phyloP scores from a whole-genome alignment of 1,284 basidiomycete species.

The Ceratobasidium papillatum region DNA sequence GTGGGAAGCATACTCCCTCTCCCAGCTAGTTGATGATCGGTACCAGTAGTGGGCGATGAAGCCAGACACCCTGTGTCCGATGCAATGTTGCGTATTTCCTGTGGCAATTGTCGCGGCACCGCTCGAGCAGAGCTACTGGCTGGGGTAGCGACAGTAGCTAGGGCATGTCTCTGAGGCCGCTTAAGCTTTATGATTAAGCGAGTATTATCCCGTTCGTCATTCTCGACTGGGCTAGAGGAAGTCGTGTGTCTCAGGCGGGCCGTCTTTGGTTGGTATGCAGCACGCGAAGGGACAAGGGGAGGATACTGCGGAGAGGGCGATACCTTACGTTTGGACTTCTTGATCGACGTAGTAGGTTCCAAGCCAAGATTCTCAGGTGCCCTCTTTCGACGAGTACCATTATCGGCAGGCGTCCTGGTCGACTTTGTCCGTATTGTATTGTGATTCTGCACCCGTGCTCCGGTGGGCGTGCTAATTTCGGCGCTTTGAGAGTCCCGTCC shows the following conservation, averaged over 20 bases:
- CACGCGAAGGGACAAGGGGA: not conserved
- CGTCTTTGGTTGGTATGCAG: not conserved
- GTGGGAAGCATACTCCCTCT: constrained; percentile 3
- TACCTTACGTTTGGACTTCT: constrained; percentile 26
- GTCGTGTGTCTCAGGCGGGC: not conserved
- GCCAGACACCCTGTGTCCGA: constrained; percentile 2
- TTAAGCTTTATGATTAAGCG: constrained; percentile 32
- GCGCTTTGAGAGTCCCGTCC: not conserved
- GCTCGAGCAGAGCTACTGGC: not conserved
- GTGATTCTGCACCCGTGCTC: not conserved
- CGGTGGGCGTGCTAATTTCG: not conserved
- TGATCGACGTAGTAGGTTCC: not conserved
- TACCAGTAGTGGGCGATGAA: not conserved
- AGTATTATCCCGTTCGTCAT: not conserved
- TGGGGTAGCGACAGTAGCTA: not conserved
- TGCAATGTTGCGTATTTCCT: constrained; percentile 1
- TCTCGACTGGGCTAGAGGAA: constrained; percentile 2
- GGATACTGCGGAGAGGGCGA: not conserved
- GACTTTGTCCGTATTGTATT: not conserved
- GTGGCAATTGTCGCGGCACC: constrained; percentile 19
- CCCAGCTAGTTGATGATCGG: constrained; percentile 14
- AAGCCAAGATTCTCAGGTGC: not conserved
- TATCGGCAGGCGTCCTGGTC: not conserved
- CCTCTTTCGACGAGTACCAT: constrained; percentile 4
- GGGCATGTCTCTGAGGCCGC: not conserved